Evolutionary conservation across 2,329 filamentous ascomycete species (phyloP).

Genomic region (Talaromyces sp.): DNA sequence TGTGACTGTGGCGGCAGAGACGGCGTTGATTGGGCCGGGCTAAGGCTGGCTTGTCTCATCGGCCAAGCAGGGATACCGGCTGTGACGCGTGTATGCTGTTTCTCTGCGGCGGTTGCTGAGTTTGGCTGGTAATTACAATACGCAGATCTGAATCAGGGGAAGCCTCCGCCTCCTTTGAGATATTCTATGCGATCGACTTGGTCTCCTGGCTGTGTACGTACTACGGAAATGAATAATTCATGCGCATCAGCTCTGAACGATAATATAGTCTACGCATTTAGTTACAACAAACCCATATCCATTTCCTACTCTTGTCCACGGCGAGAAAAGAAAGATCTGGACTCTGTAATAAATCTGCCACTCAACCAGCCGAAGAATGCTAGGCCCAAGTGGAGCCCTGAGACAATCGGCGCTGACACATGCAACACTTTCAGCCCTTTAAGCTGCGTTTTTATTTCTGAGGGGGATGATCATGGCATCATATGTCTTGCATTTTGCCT

Average conservation of each 20-base stretch:
- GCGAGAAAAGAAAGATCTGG: neutral
- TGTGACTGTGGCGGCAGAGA: constrained; percentile 1
- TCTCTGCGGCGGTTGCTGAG: neutral
- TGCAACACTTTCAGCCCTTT: neutral
- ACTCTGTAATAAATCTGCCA: neutral
- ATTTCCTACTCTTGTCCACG: neutral
- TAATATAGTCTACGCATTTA: neutral
- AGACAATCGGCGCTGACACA: neutral
- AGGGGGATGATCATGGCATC: constrained; percentile 2
- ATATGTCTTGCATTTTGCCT: constrained; percentile 9
- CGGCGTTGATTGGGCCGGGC: neutral
- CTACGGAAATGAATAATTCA: neutral
- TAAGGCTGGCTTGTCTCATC: constrained; percentile 1
- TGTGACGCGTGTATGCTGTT: neutral
- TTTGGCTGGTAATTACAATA: neutral
- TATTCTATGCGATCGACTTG: neutral
- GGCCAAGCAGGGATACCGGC: neutral
- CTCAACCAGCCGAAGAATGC: neutral
- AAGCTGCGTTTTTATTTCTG: neutral
- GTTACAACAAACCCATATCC: no score
- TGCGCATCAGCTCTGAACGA: neutral
- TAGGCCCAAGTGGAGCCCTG: neutral
- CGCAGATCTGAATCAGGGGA: constrained; percentile 7
- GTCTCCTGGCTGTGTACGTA: neutral
- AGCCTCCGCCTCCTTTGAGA: neutral